phyloP scores from a whole-genome alignment of 1,284 basidiomycete genomes.

The Austroboletus niveus region DNA sequence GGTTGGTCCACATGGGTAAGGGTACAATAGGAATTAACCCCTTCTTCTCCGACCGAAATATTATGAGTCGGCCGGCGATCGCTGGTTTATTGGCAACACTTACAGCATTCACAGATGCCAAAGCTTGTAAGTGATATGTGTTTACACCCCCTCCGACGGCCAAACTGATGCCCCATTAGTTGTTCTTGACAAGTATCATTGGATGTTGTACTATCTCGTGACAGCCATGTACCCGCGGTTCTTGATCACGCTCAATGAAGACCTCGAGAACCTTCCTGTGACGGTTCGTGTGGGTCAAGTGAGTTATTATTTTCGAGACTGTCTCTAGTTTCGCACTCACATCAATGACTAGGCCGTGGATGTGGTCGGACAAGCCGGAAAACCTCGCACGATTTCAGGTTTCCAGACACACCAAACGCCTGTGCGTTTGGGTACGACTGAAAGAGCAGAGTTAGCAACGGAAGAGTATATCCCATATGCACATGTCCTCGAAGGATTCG shows the following conservation, averaged over 20 bases:
- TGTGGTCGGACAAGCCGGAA: constrained; percentile 88
- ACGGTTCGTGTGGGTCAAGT: constrained; percentile 95
- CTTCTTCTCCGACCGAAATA: constrained; percentile 91
- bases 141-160: neutral
- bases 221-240: constrained; percentile 98
- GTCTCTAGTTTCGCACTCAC: constrained; percentile 1
- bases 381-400: constrained; percentile 87
- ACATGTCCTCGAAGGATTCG: constrained; percentile 87
- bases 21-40: constrained; percentile 98
- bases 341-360: constrained; percentile 65
- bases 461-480: constrained; percentile 95
- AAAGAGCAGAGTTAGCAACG: constrained; percentile 93
- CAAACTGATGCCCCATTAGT: constrained; percentile 45
- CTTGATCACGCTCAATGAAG: constrained; percentile 95
- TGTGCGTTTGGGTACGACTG: constrained; percentile 90
- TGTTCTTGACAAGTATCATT: constrained; percentile 92
- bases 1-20: constrained; percentile 98
- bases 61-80: constrained; percentile 88
- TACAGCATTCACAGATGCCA: constrained; percentile 91
- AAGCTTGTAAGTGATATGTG: constrained; percentile 69
- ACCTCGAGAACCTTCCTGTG: constrained; percentile 81
- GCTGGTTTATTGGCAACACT: constrained; percentile 90
- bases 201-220: constrained; percentile 97
- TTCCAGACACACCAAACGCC: constrained; percentile 98
- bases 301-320: constrained; percentile 15